phyloP scores from a whole-genome alignment of 148 eudicot species.

The Rhododendron vialii region DNA sequence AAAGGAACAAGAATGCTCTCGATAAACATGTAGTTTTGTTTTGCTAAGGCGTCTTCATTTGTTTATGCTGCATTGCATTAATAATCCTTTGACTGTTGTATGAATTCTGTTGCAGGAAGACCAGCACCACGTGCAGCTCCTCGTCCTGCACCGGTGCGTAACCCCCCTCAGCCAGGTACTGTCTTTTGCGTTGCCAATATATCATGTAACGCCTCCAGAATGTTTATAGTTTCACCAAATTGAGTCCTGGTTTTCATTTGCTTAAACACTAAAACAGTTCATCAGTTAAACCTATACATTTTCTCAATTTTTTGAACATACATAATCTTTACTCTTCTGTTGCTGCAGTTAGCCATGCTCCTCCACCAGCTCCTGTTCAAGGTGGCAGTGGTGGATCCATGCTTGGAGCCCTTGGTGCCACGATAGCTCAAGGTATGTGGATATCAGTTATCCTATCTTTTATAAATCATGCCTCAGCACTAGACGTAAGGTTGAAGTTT shows the following conservation, averaged over 20 bases:
- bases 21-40: neutral
- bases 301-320: neutral
- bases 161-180: slow-evolving; percentile 59
- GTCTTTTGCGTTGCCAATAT: neutral
- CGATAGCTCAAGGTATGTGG: slow-evolving; percentile 73
- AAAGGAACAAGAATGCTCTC: neutral
- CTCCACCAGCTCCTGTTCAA: slow-evolving; percentile 81
- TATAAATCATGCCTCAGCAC: neutral
- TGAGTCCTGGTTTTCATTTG: neutral
- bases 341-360: slow-evolving; percentile 50
- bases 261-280: neutral
- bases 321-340: neutral
- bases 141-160: slow-evolving; percentile 58
- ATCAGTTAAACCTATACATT: neutral
- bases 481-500: neutral
- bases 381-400: slow-evolving; percentile 62
- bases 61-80: neutral
- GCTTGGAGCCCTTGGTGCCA: slow-evolving; percentile 67
- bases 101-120: slow-evolving; percentile 51
- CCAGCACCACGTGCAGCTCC: slow-evolving; percentile 66
- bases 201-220: neutral
- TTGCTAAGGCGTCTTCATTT: neutral
- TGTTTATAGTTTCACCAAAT: neutral
- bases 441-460: neutral
- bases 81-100: neutral